Conservation (phyloP, 2,329 filamentous ascomycete species). For the Chaetomiaceae sp. region DNA sequence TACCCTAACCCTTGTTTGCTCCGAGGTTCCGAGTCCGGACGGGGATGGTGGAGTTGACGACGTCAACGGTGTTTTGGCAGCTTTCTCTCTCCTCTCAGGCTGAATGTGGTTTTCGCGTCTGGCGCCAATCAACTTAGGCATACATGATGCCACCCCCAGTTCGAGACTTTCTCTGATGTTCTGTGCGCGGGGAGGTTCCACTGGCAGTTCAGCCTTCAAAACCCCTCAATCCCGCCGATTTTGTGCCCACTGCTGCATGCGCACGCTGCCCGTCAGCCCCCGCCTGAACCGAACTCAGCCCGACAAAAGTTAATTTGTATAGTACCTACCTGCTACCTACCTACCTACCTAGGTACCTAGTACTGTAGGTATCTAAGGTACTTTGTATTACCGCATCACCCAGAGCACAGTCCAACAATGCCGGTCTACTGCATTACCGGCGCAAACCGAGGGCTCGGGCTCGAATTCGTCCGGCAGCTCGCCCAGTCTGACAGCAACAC, state of each 20-base stretch:
- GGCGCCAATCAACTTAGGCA: too few species aligned
- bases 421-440: conserved; percentile 33
- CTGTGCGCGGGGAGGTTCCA: neutral
- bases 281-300: too few species aligned
- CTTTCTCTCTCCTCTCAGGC: too few species aligned
- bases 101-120: neutral
- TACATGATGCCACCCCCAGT: neutral
- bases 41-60: conserved; percentile 3
- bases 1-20: conserved; percentile 1
- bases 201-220: neutral
- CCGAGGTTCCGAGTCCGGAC: too few species aligned
- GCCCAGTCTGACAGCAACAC: conserved; percentile 25
- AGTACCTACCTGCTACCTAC: too few species aligned
- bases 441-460: conserved; percentile 32
- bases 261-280: too few species aligned
- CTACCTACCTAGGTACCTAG: too few species aligned
- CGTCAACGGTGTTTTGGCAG: neutral
- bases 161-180: neutral
- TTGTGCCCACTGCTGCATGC: too few species aligned
- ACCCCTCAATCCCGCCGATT: neutral
- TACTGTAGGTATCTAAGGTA: too few species aligned
- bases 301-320: too few species aligned
- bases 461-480: conserved; percentile 33
- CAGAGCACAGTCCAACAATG: too few species aligned
- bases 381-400: too few species aligned